Percentiles rank a stretch among this genome's conserved stretches.
Evolutionary conservation across 768 basidiomycete genomes (phyloP).

Genomic region (Asterophora lycoperdoides): DNA sequence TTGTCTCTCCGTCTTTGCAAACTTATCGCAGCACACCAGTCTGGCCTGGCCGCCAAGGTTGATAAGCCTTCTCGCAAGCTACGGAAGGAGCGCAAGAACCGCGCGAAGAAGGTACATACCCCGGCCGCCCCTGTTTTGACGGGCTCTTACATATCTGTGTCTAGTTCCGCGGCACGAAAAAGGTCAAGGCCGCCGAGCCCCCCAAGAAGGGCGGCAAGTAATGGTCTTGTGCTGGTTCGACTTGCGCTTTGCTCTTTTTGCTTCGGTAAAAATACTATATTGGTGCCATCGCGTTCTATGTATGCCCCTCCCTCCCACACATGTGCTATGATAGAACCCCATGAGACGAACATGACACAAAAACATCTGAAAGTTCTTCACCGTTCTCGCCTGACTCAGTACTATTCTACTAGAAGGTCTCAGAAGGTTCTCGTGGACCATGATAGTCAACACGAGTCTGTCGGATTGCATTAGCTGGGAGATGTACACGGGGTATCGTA

Average conservation of each 20-base stretch:
- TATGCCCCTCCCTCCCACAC: conserved; percentile 17
- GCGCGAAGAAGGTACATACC: conserved; percentile 84
- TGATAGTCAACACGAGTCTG: background rate
- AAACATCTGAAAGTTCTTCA: background rate
- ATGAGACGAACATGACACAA: conserved; percentile 4
- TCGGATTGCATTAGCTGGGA: conserved; percentile 7
- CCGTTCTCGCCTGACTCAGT: background rate
- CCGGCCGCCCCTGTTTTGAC: background rate
- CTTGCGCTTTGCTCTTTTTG: conserved; percentile 22
- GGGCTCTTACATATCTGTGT: conserved; percentile 9
- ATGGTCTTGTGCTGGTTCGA: conserved; percentile 26
- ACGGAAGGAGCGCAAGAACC: conserved; percentile 99
- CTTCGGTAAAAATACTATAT: conserved; percentile 27
- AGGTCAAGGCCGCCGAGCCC: conserved; percentile 87
- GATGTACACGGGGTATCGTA: conserved; percentile 28
- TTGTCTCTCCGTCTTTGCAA: background rate
- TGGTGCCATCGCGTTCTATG: conserved; percentile 13
- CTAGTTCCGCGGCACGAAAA: conserved; percentile 93
- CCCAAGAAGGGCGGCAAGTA: conserved; percentile 88
- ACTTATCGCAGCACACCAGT: conserved; percentile 34
- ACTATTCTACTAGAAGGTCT: no score
- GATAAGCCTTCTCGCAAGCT: conserved; percentile 94
- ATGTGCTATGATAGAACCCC: conserved; percentile 21
- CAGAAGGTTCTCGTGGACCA: no score
- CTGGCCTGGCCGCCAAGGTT: conserved; percentile 68